Evolutionary conservation across 331 rosid genomes (phyloP), one percentile per base, ranked within the genome.

Genomic region (Spiraea crenata): DNA sequence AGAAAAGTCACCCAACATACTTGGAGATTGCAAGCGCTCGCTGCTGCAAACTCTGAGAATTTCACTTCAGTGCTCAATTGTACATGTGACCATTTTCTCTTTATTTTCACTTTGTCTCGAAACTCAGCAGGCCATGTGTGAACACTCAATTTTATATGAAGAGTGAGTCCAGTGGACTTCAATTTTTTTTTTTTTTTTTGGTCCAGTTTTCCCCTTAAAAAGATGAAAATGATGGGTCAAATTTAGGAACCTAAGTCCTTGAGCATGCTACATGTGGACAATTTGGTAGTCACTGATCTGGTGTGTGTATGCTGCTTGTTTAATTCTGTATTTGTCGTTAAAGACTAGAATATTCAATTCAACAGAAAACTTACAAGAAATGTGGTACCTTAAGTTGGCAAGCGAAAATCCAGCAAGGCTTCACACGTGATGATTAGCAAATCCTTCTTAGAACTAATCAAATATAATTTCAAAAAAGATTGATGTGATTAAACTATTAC

Each of bases 401-500:
- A 50, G 4, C 55, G 7, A 50, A 48, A 50, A 41, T 13, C 64
- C 34, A 55, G 44, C 52, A 5, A 68, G 44, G 9, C 35, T 20
- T 52, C 65, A 55, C 54, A 25, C 52, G 74, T 35, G 65, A 56
- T 44, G 10, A 20, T 42, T 15, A 12, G 13, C 3, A 12, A 13
- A 5, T 42, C 5, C 12, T 64, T 64, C 52, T n/a, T 69, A 41
- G 35, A 54, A 42, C 51, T 42, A 63, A 63, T 63, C 7, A 44
- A 41, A 56, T 45, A 19, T 70, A 44, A 16, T 70, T 54, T 14
- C 2, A 34, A 44, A n/a, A 13, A 13, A 15, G 73, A 55, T 69
- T 67, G 14, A 25, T 4, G 55, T 50, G 25, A 77, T 65, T 59
- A 80, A 80, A 72, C 63, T 25, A 15, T 9, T 59, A 42, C 6